Conservation (phyloP, 441 rosid species). For the Omphalea diandra region DNA sequence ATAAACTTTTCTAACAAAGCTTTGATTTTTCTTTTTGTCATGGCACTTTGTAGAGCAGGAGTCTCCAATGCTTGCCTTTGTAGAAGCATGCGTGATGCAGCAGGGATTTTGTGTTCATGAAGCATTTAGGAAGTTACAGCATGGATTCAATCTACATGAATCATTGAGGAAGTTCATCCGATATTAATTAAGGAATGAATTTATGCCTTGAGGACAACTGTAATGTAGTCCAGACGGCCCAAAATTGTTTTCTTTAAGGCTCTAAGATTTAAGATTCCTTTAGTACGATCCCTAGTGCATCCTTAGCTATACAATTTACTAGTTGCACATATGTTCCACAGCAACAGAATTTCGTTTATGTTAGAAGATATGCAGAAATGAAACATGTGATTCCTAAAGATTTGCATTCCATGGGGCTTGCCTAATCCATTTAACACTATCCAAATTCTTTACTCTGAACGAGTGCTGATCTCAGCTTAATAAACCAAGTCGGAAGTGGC, state of each 20-base stretch:
- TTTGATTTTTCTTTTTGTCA: background rate
- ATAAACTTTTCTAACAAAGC: background rate
- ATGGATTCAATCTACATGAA: too few species aligned
- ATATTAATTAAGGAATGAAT: background rate
- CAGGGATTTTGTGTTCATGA: background rate
- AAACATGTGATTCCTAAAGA: background rate
- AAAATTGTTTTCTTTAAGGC: conserved; percentile 1
- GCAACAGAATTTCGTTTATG: background rate
- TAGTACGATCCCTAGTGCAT: conserved; percentile 12
- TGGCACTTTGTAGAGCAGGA: background rate
- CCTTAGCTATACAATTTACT: background rate
- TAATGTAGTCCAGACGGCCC: background rate
- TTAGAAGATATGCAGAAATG: background rate
- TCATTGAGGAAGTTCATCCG: too few species aligned
- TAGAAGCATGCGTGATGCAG: background rate
- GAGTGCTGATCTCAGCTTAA: background rate
- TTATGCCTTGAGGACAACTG: conserved; percentile 1
- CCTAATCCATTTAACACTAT: too few species aligned
- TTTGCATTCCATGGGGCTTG: background rate
- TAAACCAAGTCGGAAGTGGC: background rate
- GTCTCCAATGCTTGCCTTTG: background rate
- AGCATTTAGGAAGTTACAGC: background rate
- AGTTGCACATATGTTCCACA: background rate
- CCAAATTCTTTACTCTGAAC: background rate
- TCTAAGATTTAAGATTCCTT: background rate